phyloP scores from a whole-genome alignment of 805 yeast genomes.

The Scheffersomyces lignosus region DNA sequence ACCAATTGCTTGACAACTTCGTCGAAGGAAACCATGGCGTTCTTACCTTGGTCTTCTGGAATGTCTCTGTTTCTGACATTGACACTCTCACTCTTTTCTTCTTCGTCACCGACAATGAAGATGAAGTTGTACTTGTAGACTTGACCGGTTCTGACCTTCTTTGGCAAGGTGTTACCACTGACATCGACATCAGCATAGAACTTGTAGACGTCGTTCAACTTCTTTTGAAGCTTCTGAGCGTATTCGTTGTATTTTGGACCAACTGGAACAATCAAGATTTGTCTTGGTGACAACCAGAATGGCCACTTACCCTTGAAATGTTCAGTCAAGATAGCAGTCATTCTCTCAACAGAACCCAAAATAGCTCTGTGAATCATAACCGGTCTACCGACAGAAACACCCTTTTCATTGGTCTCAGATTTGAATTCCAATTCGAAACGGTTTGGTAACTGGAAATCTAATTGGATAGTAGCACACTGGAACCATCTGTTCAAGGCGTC shows the following conservation, averaged over 20 bases:
- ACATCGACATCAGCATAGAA: slow-evolving; percentile 92
- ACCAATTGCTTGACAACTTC: slow-evolving; percentile 69
- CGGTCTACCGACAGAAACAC: slow-evolving; percentile 71
- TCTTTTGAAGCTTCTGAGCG: slow-evolving; percentile 77
- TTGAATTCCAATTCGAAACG: slow-evolving; percentile 90
- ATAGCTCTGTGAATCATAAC: slow-evolving; percentile 99
- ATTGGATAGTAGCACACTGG: slow-evolving; percentile 98
- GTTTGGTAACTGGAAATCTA: slow-evolving; percentile 96
- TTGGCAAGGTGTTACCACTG: slow-evolving; percentile 93
- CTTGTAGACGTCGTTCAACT: slow-evolving; percentile 62
- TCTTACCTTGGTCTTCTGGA: slow-evolving; percentile 88
- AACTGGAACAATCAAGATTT: slow-evolving; percentile 92
- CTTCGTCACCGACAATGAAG: slow-evolving; percentile 96
- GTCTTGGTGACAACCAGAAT: slow-evolving; percentile 99
- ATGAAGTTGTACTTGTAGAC: slow-evolving; percentile 91
- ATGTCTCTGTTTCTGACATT: slow-evolving; percentile 97
- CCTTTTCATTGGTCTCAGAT: slow-evolving; percentile 57
- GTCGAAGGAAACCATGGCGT: slow-evolving; percentile 73
- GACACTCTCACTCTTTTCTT: slow-evolving; percentile 74
- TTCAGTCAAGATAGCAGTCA: slow-evolving; percentile 97
- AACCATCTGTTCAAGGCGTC: slow-evolving; percentile 96
- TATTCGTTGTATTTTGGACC: slow-evolving; percentile 91
- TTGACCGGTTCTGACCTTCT: slow-evolving; percentile 98
- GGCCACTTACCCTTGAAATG: slow-evolving; percentile 99
- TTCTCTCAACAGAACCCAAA: slow-evolving; percentile 97